Conservation (phyloP, 2,329 filamentous ascomycete species). For the Pyrenochaeta sp. region DNA sequence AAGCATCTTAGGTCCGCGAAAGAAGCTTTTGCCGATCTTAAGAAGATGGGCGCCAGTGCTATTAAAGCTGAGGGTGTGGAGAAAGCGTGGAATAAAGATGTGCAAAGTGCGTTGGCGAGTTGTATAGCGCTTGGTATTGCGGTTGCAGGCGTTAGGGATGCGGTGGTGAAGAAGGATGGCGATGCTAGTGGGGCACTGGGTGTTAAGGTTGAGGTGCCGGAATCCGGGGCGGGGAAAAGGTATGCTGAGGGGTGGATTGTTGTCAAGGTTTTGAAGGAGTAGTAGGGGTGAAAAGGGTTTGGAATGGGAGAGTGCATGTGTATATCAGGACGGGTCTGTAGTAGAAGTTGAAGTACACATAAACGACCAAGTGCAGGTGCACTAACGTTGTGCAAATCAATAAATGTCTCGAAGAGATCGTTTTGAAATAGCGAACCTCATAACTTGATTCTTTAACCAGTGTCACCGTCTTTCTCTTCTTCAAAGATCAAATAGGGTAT, state of each 20-base stretch:
- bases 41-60: constrained; percentile 44
- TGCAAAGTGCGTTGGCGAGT: constrained; percentile 39
- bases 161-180: constrained; percentile 13
- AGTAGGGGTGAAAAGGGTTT: not conserved
- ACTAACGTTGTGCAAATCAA: no score
- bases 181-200: constrained; percentile 15
- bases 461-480: no score
- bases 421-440: no score
- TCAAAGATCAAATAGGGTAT: no score
- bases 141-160: constrained; percentile 33
- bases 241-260: constrained; percentile 58
- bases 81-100: constrained; percentile 48
- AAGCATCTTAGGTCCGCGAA: constrained; percentile 44
- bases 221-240: constrained; percentile 48
- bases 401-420: no score
- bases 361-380: no score
- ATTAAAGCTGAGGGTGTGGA: constrained; percentile 49
- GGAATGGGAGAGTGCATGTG: not conserved
- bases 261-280: constrained; percentile 48
- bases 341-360: no score
- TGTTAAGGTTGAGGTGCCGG: constrained; percentile 49
- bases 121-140: constrained; percentile 46
- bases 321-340: not conserved
- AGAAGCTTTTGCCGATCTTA: constrained; percentile 45
- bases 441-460: no score